These are phyloP conservation scores for Aspergillus flavus DNA, from an alignment of 2,329 filamentous ascomycete genomes.

Conservation along the genomic window DNA sequence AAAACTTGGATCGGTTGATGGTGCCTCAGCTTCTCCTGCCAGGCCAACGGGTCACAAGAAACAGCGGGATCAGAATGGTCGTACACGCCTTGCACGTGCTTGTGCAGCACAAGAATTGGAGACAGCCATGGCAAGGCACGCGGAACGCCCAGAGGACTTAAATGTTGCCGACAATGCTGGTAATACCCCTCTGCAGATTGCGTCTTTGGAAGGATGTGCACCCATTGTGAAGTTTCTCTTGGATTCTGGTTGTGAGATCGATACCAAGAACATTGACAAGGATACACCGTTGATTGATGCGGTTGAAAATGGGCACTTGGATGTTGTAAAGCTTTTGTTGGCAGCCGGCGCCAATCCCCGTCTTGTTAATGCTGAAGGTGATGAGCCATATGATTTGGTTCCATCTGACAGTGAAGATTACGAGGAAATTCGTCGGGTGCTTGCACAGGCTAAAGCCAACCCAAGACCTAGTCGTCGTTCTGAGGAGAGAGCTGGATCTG, in stretches of 20 bases:
- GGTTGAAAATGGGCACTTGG: slow-evolving; percentile 90
- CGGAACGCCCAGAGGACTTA: slow-evolving; percentile 81
- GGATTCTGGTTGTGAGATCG: slow-evolving; percentile 78
- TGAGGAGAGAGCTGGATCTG: slow-evolving; percentile 42
- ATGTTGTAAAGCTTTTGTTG: slow-evolving; percentile 81
- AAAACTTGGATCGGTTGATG: slow-evolving; percentile 44
- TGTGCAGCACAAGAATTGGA: slow-evolving; percentile 85
- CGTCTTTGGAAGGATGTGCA: slow-evolving; percentile 80
- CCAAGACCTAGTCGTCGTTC: slow-evolving; percentile 50
- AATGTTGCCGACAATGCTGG: slow-evolving; percentile 90
- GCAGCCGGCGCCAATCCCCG: slow-evolving; percentile 88
- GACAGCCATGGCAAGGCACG: slow-evolving; percentile 70
- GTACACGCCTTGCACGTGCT: slow-evolving; percentile 86
- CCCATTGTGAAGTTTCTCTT: slow-evolving; percentile 88
- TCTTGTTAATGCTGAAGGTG: slow-evolving; percentile 86
- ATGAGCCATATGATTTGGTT: slow-evolving; percentile 86
- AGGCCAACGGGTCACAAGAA: slow-evolving; percentile 74
- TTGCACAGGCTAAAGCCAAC: slow-evolving; percentile 66
- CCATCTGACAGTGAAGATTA: slow-evolving; percentile 73
- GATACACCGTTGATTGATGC: slow-evolving; percentile 96
- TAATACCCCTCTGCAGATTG: slow-evolving; percentile 95
- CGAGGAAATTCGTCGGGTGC: slow-evolving; percentile 72
- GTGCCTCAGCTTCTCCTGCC: slow-evolving; percentile 62
- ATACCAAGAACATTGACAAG: slow-evolving; percentile 76
- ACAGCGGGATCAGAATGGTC: slow-evolving; percentile 87